phyloP scores from a whole-genome alignment of 495 filamentous ascomycete species.

The Aspergillus conjunctus region DNA sequence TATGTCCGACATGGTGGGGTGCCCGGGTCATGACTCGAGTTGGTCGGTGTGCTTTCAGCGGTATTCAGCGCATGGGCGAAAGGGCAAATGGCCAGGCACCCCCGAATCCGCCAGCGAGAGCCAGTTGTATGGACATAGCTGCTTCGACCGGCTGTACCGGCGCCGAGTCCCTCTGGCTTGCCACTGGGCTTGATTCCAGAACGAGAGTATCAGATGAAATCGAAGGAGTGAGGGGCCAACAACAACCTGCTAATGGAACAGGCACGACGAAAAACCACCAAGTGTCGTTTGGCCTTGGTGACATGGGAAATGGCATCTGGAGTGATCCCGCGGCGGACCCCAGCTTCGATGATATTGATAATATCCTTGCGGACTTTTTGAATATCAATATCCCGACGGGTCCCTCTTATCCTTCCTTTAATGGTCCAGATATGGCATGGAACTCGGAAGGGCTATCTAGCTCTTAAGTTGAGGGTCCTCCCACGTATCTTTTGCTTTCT shows the following conservation, averaged over 20 bases:
- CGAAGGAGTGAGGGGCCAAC: background rate
- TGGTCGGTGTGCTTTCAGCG: slow-evolving; percentile 25
- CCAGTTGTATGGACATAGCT: background rate
- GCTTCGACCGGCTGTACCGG: background rate
- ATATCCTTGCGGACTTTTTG: slow-evolving; percentile 27
- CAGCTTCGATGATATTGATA: slow-evolving; percentile 20
- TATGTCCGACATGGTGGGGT: slow-evolving; percentile 30
- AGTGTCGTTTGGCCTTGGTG: slow-evolving; percentile 16
- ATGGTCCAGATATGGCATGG: slow-evolving; percentile 14
- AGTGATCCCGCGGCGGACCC: background rate
- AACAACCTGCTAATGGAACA: background rate
- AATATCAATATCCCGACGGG: slow-evolving; percentile 29
- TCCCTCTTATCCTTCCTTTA: slow-evolving; percentile 21
- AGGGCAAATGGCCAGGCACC: slow-evolving; percentile 12
- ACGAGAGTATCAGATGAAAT: background rate
- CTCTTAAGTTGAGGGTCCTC: background rate
- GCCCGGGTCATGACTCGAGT: slow-evolving; percentile 31
- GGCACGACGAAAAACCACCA: background rate
- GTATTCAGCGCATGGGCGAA: slow-evolving; percentile 14
- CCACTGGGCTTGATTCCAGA: background rate
- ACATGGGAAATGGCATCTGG: slow-evolving; percentile 4
- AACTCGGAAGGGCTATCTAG: background rate
- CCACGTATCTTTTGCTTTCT: background rate
- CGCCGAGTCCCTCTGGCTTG: background rate
- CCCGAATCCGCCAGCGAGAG: background rate